Conservation (phyloP, 2,329 filamentous ascomycete species). For the Fusarium palustre region DNA sequence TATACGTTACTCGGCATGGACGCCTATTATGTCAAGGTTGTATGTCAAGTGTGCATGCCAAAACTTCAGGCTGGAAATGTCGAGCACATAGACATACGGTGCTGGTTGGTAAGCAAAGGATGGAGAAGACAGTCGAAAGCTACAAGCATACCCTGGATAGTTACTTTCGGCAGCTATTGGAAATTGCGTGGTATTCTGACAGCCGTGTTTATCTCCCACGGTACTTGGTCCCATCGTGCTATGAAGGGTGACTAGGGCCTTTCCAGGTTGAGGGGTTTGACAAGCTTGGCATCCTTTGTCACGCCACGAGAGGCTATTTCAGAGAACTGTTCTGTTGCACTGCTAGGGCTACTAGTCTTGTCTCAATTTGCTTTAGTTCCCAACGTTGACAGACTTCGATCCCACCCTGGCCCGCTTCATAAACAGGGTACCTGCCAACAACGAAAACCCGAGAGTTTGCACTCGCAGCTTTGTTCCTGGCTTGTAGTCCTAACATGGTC, state of each 20-base stretch:
- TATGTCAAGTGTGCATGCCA: background rate
- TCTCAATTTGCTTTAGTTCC: background rate
- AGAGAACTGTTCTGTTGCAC: background rate
- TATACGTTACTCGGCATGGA: background rate
- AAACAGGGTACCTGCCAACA: background rate
- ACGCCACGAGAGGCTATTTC: background rate
- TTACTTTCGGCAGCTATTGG: rapidly evolving
- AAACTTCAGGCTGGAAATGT: background rate
- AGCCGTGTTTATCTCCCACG: background rate
- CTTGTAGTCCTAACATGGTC: background rate
- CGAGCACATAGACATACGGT: background rate
- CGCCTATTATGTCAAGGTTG: background rate
- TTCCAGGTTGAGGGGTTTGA: background rate
- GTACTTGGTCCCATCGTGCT: background rate
- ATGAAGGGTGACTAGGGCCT: background rate
- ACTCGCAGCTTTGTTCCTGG: background rate
- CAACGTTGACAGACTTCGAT: background rate
- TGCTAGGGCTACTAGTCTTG: background rate
- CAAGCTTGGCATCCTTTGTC: background rate
- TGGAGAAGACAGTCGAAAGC: too few relatives aligned
- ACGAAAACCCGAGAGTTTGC: background rate
- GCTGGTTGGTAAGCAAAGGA: too few relatives aligned
- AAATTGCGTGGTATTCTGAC: background rate
- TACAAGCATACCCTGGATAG: too few relatives aligned
- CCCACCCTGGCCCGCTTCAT: background rate